Percentiles rank a stretch among this genome's conserved stretches.
Evolutionary conservation across 2,329 filamentous ascomycete genomes (phyloP).

Genomic region (Cercospora sp.): DNA sequence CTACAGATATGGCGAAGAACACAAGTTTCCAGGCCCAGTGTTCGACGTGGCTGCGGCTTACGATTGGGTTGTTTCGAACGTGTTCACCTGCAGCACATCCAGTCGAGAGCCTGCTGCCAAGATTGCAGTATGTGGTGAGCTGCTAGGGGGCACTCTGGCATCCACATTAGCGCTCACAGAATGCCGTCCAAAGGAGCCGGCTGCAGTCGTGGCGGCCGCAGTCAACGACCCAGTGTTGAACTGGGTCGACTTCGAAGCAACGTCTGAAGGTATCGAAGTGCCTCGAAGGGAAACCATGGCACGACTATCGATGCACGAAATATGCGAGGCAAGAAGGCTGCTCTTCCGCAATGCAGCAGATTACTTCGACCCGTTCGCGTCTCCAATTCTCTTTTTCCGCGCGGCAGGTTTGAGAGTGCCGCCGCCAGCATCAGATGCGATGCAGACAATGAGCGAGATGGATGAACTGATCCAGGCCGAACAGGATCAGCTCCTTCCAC

Average conservation of each 20-base stretch:
- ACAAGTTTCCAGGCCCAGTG: slow-evolving; percentile 48
- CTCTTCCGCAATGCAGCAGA: slow-evolving; percentile 47
- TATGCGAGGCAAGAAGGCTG: slow-evolving; percentile 40
- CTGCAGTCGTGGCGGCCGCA: slow-evolving; percentile 48
- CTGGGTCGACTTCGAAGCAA: slow-evolving; percentile 42
- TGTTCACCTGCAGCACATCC: slow-evolving; percentile 35
- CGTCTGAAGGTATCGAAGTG: not conserved
- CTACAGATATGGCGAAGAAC: slow-evolving; percentile 44
- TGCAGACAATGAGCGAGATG: slow-evolving; percentile 37
- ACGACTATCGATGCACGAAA: not conserved
- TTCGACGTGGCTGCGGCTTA: slow-evolving; percentile 51
- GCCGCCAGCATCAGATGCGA: not conserved
- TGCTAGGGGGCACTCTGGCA: slow-evolving; percentile 51
- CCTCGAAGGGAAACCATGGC: slow-evolving; percentile 16
- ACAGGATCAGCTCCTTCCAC: slow-evolving; percentile 33
- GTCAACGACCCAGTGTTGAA: slow-evolving; percentile 52
- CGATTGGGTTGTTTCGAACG: slow-evolving; percentile 43
- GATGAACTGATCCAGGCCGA: slow-evolving; percentile 34
- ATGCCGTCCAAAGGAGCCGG: slow-evolving; percentile 43
- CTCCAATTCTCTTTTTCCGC: slow-evolving; percentile 54
- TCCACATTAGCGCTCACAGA: slow-evolving; percentile 54
- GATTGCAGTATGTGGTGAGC: slow-evolving; percentile 51
- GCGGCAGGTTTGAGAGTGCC: slow-evolving; percentile 42
- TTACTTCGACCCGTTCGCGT: slow-evolving; percentile 54
- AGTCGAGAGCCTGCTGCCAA: slow-evolving; percentile 37